Percentiles rank a stretch among this genome's conserved stretches.
Evolutionary conservation across 2,329 filamentous ascomycete species (phyloP).

Genomic region (Nemania sp.): DNA sequence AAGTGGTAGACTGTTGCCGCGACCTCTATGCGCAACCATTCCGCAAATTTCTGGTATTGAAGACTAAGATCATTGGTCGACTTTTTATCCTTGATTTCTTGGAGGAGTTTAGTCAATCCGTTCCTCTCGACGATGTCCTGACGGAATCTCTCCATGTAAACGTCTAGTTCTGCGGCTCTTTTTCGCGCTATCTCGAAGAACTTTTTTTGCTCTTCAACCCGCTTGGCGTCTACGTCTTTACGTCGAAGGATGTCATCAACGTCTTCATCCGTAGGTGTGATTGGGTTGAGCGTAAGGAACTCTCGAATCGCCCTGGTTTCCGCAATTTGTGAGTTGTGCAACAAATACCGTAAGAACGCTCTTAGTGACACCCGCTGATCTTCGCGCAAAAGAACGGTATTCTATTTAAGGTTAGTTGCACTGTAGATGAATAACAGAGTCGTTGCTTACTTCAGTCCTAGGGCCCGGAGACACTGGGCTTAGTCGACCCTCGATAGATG

Average conservation of each 20-base stretch:
- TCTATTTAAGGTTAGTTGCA: constrained; percentile 55
- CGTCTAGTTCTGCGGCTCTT: constrained; percentile 90
- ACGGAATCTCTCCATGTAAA: constrained; percentile 95
- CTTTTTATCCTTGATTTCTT: constrained; percentile 91
- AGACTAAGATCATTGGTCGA: constrained; percentile 89
- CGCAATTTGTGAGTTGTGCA: constrained; percentile 87
- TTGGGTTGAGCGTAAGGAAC: constrained; percentile 80
- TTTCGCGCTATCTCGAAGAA: constrained; percentile 97
- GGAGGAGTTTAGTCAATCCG: constrained; percentile 90
- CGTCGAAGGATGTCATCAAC: constrained; percentile 81
- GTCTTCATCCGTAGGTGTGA: constrained; percentile 84
- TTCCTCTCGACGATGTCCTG: constrained; percentile 77
- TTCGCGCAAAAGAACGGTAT: constrained; percentile 81
- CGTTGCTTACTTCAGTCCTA: constrained; percentile 46
- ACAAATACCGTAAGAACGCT: constrained; percentile 86
- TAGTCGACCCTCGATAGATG: constrained; percentile 58
- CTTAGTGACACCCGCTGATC: constrained; percentile 90
- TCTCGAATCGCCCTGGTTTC: constrained; percentile 85
- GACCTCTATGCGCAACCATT: constrained; percentile 97
- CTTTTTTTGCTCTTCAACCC: constrained; percentile 89
- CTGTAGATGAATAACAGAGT: constrained; percentile 24
- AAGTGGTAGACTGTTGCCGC: constrained; percentile 97
- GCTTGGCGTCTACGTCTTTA: constrained; percentile 85
- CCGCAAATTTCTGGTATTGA: constrained; percentile 97
- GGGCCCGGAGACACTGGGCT: constrained; percentile 51